phyloP scores from a whole-genome alignment of 176 grass and related monocot species.

The Eragrostis nindensis region DNA sequence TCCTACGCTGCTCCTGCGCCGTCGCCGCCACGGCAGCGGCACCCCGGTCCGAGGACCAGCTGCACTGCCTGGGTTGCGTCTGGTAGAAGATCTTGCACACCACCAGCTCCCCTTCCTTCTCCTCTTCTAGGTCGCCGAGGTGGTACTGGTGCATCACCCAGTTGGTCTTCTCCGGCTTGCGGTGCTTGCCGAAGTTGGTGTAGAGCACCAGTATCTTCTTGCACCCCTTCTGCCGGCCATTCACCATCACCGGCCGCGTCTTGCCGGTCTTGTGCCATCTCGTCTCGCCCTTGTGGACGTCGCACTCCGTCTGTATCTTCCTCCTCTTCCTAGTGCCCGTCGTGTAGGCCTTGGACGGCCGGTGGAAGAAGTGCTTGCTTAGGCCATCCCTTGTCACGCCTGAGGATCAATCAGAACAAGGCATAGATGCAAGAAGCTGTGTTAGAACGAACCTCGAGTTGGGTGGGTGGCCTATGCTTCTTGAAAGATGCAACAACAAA shows the following conservation, averaged over 20 bases:
- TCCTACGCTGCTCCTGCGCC: constrained; percentile 55
- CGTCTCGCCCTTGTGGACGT: constrained; percentile 81
- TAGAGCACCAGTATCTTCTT: constrained; percentile 99
- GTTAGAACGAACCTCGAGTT: constrained; percentile 38
- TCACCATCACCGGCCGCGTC: constrained; percentile 89
- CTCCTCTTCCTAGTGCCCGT: constrained; percentile 95
- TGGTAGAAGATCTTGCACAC: constrained; percentile 99
- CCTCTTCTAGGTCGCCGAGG: constrained; percentile 91
- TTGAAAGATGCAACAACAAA: constrained; percentile 69
- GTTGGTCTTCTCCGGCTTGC: constrained; percentile 98
- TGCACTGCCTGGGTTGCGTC: constrained; percentile 94
- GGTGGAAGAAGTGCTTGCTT: constrained; percentile 99
- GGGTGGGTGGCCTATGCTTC: constrained; percentile 58
- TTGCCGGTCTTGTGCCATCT: constrained; percentile 99
- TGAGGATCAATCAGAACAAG: constrained; percentile 46
- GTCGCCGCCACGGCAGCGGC: constrained; percentile 23
- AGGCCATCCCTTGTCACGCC: constrained; percentile 97
- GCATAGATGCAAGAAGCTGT: constrained; percentile 33
- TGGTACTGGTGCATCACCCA: constrained; percentile 99
- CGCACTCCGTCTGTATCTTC: constrained; percentile 93
- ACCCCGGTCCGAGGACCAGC: constrained; percentile 60
- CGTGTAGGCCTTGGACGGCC: constrained; percentile 98
- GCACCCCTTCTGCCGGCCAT: constrained; percentile 84
- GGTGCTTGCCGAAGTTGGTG: constrained; percentile 97
- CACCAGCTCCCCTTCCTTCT: constrained; percentile 97